Evolutionary conservation across 2,329 filamentous ascomycete species (phyloP), one percentile per base, ranked within the genome.

Genomic region (Penicillium concentricum): DNA sequence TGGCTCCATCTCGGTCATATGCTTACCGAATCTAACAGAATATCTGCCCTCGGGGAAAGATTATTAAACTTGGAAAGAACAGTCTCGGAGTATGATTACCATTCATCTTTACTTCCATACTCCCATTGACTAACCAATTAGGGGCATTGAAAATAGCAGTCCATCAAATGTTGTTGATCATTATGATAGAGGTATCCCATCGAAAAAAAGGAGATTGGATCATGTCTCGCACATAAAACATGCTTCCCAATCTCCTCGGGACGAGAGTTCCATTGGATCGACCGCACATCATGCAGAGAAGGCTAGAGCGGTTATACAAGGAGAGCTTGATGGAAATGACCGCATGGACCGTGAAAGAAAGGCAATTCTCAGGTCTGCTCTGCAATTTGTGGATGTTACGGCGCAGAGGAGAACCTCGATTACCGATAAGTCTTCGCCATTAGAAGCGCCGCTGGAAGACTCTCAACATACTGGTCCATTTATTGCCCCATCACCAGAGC

Each of bases 221-320:
- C 12, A 44, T 44, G 26, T 37, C 8, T 48, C 42, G 16, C 30
- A 32, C 18, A 4, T 37, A 10, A 53, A 49, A 22, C 34, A 34
- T 16, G 22, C 38, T 13, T 43, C 57, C 8, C 55, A 54, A 22
- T 57, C 55, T 38, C 52, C 57, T 16, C 47, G 10, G 20, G 46
- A 56, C 5, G 57, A 42, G 30, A 51, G 55, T 42, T 16, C 51
- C 4, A 53, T 49, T 51, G 15, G 61, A 58, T 44, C 59, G 56
- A 28, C 66, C 2, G 63, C 60, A 20, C 65, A 69, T 48, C 63
- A 67, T 59, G 65, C 65, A 20, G 61, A 64, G 24, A 61, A 67
- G n/a, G 67, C 67, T 6, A 61, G 55, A 43, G 43, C 46, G 10
- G 60, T 69, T 26, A 66, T 69, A 9, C 61, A 69, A 46, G 55